A percentile compares a stretch with the other conserved stretches of the same genome.
phyloP scores from a whole-genome alignment of 1,284 basidiomycete species.

The Ustilago crameri region DNA sequence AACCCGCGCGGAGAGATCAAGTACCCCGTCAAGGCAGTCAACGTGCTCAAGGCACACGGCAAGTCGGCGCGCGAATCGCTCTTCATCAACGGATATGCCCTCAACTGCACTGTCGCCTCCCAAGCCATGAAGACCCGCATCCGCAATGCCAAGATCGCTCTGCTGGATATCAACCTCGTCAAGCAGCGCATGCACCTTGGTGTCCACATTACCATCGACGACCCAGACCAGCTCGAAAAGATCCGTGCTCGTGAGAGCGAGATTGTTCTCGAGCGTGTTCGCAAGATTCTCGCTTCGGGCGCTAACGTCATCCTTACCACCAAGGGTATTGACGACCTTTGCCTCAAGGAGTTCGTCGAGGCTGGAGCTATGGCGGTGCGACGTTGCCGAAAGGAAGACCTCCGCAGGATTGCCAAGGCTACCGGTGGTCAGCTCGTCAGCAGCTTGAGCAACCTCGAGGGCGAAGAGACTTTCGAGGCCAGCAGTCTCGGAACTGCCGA shows the following conservation, averaged over 20 bases:
- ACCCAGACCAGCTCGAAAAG: constrained; percentile 95
- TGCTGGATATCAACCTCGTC: constrained; percentile 96
- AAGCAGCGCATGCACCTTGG: constrained; percentile 98
- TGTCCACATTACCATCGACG: constrained; percentile 94
- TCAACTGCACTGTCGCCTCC: constrained; percentile 98
- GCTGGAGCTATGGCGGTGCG: constrained; percentile 99
- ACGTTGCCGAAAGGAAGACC: constrained; percentile 96
- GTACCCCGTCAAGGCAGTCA: constrained; percentile 99
- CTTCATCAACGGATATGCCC: constrained; percentile 94
- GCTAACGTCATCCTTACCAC: constrained; percentile 98
- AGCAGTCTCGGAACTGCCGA: constrained; percentile 90
- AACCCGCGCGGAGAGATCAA: constrained; percentile 96
- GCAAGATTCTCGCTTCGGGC: constrained; percentile 93
- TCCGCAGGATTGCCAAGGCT: constrained; percentile 94
- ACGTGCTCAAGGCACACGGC: constrained; percentile 98
- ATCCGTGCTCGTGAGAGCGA: constrained; percentile 94
- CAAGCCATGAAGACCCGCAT: constrained; percentile 99
- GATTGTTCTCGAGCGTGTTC: constrained; percentile 93
- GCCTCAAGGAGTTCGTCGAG: constrained; percentile 98
- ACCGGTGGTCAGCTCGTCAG: constrained; percentile 94
- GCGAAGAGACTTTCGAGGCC: constrained; percentile 96
- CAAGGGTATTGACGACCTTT: constrained; percentile 98
- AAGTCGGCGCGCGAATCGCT: constrained; percentile 93
- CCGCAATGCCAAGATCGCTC: constrained; percentile 93
- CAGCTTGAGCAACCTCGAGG: constrained; percentile 94